Conservation (phyloP, 2,329 filamentous ascomycete genomes). For the Allantophomopsis cytisporea region DNA sequence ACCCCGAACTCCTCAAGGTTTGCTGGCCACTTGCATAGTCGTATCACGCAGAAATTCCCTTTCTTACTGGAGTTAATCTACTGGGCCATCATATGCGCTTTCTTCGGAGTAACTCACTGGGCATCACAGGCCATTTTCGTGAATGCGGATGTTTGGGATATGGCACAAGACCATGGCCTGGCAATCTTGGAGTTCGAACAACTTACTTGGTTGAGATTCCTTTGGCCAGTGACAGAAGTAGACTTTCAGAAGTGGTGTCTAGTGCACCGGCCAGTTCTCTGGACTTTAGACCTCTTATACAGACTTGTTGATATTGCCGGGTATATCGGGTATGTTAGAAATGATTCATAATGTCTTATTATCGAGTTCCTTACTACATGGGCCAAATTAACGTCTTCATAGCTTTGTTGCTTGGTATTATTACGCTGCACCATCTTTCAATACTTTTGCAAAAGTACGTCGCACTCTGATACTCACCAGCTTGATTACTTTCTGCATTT, state of each 20-base stretch:
- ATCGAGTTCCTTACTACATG: too few relatives aligned
- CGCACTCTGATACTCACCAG: conserved; percentile 38
- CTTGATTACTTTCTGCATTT: conserved; percentile 35
- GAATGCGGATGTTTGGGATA: conserved; percentile 32
- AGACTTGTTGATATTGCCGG: conserved; percentile 47
- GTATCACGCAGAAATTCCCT: conserved; percentile 50
- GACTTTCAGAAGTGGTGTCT: conserved; percentile 43
- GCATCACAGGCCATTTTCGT: conserved; percentile 19
- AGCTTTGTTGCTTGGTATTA: conserved; percentile 54
- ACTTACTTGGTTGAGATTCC: conserved; percentile 29
- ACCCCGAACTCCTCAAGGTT: conserved; percentile 51
- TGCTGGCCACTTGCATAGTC: conserved; percentile 42
- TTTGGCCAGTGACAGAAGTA: conserved; percentile 37
- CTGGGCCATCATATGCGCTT: conserved; percentile 38
- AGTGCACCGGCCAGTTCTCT: conserved; percentile 36
- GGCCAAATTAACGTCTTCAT: background rate
- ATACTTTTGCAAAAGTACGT: conserved; percentile 28
- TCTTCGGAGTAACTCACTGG: conserved; percentile 15
- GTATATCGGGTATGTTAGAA: conserved; percentile 34
- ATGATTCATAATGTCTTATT: too few relatives aligned
- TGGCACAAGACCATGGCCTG: conserved; percentile 39
- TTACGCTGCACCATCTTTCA: conserved; percentile 36
- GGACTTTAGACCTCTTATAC: conserved; percentile 42
- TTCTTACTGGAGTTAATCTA: conserved; percentile 57
- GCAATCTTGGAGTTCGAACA: conserved; percentile 41